These are phyloP conservation scores for Boletellus dicymbophilus DNA, from an alignment of 1,284 basidiomycete species.

Conservation along the genomic window DNA sequence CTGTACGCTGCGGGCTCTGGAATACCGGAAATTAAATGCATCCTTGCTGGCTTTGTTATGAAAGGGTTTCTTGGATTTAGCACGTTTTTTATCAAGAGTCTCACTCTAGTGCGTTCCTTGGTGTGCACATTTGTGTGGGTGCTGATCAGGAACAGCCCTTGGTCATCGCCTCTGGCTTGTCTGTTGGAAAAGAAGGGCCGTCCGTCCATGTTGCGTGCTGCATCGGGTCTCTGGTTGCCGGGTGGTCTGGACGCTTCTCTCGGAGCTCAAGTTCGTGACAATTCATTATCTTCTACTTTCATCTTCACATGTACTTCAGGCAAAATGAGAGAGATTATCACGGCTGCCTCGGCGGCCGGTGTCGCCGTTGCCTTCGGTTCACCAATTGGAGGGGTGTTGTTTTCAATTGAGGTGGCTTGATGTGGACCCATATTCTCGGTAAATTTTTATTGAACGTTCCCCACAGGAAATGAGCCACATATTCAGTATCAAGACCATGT, in stretches of 20 bases:
- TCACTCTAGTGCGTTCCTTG: constrained; percentile 73
- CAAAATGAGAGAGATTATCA: constrained; percentile 95
- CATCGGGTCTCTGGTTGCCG: constrained; percentile 87
- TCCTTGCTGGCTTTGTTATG: constrained; percentile 96
- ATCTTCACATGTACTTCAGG: constrained; percentile 46
- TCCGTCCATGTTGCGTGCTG: constrained; percentile 98
- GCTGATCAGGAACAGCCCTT: constrained; percentile 64
- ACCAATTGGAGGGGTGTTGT: constrained; percentile 96
- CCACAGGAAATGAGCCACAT: constrained; percentile 96
- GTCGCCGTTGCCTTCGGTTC: constrained; percentile 98
- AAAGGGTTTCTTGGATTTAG: constrained; percentile 90
- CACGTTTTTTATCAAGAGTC: constrained; percentile 90
- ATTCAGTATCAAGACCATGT: constrained; percentile 98
- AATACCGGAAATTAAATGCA: constrained; percentile 99
- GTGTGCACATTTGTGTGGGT: constrained; percentile 1
- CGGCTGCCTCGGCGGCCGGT: constrained; percentile 95
- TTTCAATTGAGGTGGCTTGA: constrained; percentile 72
- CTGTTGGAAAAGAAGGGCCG: constrained; percentile 98
- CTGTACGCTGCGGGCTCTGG: constrained; percentile 98
- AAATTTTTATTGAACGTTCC: constrained; percentile 4
- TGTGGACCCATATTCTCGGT: neutral
- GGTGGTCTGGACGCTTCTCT: constrained; percentile 81
- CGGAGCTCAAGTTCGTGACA: constrained; percentile 77
- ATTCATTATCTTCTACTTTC: constrained; percentile 2
- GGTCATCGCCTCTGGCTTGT: constrained; percentile 96